Base-by-base conservation (phyloP, 306 rosid species). In the Corylus heterophylla region DNA sequence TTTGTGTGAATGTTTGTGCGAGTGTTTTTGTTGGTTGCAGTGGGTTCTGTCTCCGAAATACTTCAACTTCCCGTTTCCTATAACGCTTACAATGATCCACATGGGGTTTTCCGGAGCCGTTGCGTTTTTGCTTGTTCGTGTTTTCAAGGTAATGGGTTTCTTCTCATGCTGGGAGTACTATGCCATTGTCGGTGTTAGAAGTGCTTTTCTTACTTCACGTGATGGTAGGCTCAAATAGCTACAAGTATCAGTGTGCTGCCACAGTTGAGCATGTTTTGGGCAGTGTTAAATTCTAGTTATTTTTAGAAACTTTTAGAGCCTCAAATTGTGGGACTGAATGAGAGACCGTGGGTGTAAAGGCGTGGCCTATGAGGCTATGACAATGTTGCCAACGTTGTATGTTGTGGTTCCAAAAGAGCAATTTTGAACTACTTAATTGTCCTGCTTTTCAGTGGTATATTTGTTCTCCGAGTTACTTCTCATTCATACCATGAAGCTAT, bases 1-100 rank as follows among this genome's bases (percentile, higher is more conserved):
- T 58, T 69, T 44, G 8, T 42, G 29, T 75, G 2, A 78, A n/a
- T 59, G 22, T 71, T 44, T 37, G 7, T 8, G 31, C 14, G 54
- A 16, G 3, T 35, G 22, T 12, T 59, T 25, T 78, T 47, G 3
- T 10, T 59, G 54, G 45, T 83, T 75, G 89, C 92, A 96, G 99
- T 96, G 99, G 98, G 98, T 96, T 71, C 87, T 96, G 48, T 96
- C 99, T 87, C 92, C 98, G 12, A 96, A 87, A 73, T 90, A 93
- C 88, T 96, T 93, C 80, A 90, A 96, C 83, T 96, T 91, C 82
- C 98, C 99, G 25, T 83, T 90, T 62, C 99, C 99, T 55, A 93
- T 96, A 47, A 84, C 98, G 17, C 97, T 96, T 51, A 96, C 99
- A 71, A 92, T 94, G 98, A 94, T 94, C 85, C 98, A 94, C 77